Conservation (phyloP, 2,329 filamentous ascomycete species). For the Aspergillus sp. region DNA sequence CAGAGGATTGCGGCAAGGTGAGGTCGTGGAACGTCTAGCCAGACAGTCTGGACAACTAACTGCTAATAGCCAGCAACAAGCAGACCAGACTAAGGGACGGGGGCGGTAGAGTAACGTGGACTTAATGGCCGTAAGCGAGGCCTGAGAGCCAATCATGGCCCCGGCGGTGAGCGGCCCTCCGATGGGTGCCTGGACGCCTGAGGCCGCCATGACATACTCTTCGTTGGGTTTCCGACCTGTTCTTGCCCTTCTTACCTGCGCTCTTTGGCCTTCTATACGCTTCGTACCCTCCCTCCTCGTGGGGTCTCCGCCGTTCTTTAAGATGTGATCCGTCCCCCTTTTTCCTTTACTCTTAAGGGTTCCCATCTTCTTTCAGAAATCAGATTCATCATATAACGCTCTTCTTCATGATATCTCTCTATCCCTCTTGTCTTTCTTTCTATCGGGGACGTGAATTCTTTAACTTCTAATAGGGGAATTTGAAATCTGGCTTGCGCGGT, state of each 20-base stretch:
- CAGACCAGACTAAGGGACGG: no score
- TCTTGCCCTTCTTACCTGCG: neutral
- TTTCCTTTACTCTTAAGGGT: neutral
- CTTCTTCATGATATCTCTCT: neutral
- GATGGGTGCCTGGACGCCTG: neutral
- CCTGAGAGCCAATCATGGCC: conserved; percentile 28
- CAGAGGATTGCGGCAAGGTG: conserved; percentile 22
- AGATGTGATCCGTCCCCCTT: neutral
- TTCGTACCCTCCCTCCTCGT: neutral
- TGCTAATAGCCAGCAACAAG: conserved; percentile 12
- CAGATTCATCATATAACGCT: neutral
- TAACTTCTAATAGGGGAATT: no score
- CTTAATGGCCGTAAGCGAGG: conserved; percentile 40
- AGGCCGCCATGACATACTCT: neutral
- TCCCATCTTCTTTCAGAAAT: neutral
- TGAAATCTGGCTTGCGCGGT: neutral
- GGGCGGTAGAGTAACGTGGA: conserved; percentile 34
- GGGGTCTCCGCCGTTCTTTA: neutral
- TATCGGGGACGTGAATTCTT: neutral
- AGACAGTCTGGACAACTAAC: conserved; percentile 32
- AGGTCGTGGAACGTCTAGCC: conserved; percentile 27
- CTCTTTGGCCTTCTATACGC: conserved; percentile 1
- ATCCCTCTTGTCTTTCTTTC: neutral
- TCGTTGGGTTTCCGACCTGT: neutral
- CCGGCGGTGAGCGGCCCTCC: conserved; percentile 27